Percentiles rank a stretch among this genome's conserved stretches.
Conservation (phyloP, 176 grass and related monocot species). For the Oryza glaberrima region DNA sequence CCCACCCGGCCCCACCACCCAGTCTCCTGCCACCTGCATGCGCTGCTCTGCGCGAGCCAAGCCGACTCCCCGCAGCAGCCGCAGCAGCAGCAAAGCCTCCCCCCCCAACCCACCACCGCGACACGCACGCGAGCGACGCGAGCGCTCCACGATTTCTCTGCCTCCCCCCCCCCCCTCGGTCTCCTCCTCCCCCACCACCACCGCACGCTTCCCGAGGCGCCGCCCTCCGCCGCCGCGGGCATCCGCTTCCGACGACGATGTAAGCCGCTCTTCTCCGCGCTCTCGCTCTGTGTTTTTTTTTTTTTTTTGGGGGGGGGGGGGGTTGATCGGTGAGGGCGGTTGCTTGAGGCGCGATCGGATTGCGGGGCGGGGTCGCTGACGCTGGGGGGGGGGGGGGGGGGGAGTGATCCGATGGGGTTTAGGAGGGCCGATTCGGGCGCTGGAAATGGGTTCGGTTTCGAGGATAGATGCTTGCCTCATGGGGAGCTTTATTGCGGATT, state of each 20-base stretch:
- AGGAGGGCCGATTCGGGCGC: conserved; percentile 6
- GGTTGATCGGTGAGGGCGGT: neutral
- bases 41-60: conserved; percentile 11
- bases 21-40: conserved; percentile 19
- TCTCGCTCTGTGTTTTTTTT: neutral
- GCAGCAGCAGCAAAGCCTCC: neutral
- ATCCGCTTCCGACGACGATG: conserved; percentile 10
- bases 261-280: conserved; percentile 12
- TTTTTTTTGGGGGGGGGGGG: neutral
- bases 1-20: neutral
- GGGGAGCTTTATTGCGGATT: neutral
- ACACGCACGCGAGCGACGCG: neutral
- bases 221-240: neutral
- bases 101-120: neutral
- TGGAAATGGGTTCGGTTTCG: neutral
- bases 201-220: conserved; percentile 51
- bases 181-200: neutral
- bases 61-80: no score
- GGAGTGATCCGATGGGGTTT: conserved; percentile 27
- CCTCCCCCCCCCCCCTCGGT: neutral
- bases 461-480: conserved; percentile 5
- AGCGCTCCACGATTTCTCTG: conserved; percentile 33
- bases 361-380: neutral
- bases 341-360: conserved; percentile 25
- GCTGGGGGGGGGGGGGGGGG: neutral